These are phyloP conservation scores for Aspergillus olivimuriae DNA, from an alignment of 495 filamentous ascomycete genomes.

Conservation along the genomic window DNA sequence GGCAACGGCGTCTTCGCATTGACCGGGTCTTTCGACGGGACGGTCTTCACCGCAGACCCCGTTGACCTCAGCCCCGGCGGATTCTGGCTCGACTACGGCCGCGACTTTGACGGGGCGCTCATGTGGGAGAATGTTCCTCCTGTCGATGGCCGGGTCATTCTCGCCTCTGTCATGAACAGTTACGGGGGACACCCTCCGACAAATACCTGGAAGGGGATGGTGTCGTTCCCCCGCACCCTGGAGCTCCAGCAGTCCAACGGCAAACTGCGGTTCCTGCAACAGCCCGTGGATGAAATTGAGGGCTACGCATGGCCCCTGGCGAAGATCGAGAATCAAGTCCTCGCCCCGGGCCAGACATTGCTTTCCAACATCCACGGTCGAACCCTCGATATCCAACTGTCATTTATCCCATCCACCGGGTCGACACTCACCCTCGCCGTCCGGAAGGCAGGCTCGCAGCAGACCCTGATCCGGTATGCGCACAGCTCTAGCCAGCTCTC, in stretches of 20 bases:
- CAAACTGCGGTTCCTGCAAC: background rate
- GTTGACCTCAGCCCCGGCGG: background rate
- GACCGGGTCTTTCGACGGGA: slow-evolving; percentile 6
- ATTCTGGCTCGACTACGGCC: slow-evolving; percentile 8
- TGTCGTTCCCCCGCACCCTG: background rate
- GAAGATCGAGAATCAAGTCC: background rate
- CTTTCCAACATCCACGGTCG: background rate
- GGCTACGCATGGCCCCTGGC: background rate
- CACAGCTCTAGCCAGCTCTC: background rate
- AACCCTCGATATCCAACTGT: background rate
- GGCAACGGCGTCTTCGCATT: slow-evolving; percentile 7
- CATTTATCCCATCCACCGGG: background rate
- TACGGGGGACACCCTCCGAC: slow-evolving; percentile 7
- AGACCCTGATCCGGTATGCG: background rate
- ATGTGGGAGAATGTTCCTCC: slow-evolving; percentile 7
- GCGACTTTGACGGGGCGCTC: slow-evolving; percentile 8
- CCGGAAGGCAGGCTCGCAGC: background rate
- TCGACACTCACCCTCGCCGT: background rate
- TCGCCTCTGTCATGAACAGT: slow-evolving; percentile 5
- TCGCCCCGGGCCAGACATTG: background rate
- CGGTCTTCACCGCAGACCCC: slow-evolving; percentile 1
- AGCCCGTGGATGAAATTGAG: background rate
- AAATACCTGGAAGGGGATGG: slow-evolving; percentile 5
- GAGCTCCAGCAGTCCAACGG: background rate
- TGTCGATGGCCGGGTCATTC: slow-evolving; percentile 1